Evolutionary conservation across 306 rosid genomes (phyloP).

Genomic region (Vachellia collinsii): DNA sequence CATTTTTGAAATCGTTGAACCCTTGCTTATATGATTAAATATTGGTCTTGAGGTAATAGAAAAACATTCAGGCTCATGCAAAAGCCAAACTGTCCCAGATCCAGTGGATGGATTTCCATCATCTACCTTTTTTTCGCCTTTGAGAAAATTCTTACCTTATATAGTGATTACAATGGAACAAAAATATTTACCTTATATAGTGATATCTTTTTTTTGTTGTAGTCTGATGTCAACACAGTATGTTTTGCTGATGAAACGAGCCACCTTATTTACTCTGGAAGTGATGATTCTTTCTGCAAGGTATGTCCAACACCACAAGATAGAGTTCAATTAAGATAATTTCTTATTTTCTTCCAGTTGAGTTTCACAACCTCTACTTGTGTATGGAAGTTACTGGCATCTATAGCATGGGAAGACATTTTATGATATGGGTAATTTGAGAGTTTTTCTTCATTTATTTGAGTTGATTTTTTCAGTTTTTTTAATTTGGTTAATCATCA

Average conservation of each 20-base stretch:
- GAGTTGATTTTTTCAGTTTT: background rate
- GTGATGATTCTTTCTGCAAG: conserved; percentile 95
- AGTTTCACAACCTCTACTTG: conserved; percentile 25
- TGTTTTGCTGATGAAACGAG: conserved; percentile 93
- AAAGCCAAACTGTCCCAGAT: background rate
- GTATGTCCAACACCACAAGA: conserved; percentile 48
- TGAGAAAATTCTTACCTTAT: conserved; percentile 12
- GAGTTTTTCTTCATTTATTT: conserved; percentile 18
- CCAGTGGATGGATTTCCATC: conserved; percentile 13
- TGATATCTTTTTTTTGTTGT: conserved; percentile 39
- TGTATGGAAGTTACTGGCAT: conserved; percentile 19
- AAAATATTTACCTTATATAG: background rate
- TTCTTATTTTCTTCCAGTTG: background rate
- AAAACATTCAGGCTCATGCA: background rate
- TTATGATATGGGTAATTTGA: conserved; percentile 13
- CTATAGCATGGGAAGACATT: conserved; percentile 17
- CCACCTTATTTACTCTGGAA: conserved; percentile 94
- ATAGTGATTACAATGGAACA: conserved; percentile 9
- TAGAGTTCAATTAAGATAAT: conserved; percentile 22
- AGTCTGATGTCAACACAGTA: conserved; percentile 95
- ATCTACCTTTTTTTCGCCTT: background rate
- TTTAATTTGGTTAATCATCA: conserved; percentile 13
- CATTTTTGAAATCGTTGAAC: conserved; percentile 16
- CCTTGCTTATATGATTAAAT: conserved; percentile 13
- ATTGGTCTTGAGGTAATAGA: conserved; percentile 23